phyloP scores from a whole-genome alignment of 139 green algal genomes.

The Coelastrella sp. region DNA sequence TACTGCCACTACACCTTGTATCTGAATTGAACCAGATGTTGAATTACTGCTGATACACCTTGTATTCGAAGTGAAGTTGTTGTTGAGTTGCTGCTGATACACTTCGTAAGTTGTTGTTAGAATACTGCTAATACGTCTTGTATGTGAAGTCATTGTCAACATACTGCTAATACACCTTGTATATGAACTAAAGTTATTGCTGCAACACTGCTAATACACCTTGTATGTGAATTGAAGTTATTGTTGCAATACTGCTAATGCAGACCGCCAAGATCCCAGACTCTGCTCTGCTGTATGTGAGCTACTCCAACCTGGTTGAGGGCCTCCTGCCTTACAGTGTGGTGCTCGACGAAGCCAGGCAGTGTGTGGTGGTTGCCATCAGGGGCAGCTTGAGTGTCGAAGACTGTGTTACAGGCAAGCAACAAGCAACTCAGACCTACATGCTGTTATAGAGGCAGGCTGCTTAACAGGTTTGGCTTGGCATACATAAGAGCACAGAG shows the following conservation, averaged over 20 bases:
- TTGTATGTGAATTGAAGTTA: background rate
- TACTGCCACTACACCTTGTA: too few relatives aligned
- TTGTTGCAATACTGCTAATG: background rate
- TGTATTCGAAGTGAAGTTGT: too few relatives aligned
- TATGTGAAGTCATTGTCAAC: background rate
- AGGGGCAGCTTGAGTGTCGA: constrained; percentile 55
- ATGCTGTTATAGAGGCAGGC: too few relatives aligned
- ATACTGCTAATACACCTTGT: background rate
- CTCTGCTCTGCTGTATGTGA: constrained; percentile 35
- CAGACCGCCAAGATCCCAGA: constrained; percentile 21
- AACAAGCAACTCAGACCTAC: too few relatives aligned
- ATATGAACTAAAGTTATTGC: background rate
- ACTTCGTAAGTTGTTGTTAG: too few relatives aligned
- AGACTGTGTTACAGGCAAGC: constrained; percentile 57
- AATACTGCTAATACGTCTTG: background rate
- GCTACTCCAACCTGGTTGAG: constrained; percentile 43
- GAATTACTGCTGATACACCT: too few relatives aligned
- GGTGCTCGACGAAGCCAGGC: constrained; percentile 24
- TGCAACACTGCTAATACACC: background rate
- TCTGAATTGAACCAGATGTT: too few relatives aligned
- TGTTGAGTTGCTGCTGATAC: too few relatives aligned
- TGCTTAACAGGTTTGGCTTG: background rate
- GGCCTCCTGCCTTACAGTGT: constrained; percentile 54
- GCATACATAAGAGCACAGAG: background rate
- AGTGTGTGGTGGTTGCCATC: constrained; percentile 53